Percentiles rank a stretch among this genome's conserved stretches.
Evolutionary conservation across 768 basidiomycete species (phyloP).

Genomic region (Pulveroboletus ravenelii): DNA sequence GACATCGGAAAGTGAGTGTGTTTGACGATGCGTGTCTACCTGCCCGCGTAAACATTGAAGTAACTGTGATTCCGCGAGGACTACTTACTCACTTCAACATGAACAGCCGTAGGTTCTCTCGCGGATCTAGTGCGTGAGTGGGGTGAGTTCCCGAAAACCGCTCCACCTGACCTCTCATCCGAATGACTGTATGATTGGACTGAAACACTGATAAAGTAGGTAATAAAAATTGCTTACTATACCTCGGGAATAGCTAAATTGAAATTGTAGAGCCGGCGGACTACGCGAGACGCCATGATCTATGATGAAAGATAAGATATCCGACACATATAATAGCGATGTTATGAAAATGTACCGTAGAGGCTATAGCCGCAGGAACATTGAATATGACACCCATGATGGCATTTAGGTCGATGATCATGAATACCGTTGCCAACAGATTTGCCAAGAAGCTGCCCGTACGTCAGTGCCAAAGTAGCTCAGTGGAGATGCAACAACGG

Average conservation of each 20-base stretch:
- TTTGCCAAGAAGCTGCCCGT: conserved; percentile 37
- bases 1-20: conserved; percentile 22
- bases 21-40: conserved; percentile 29
- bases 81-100: conserved; percentile 31
- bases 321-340: neutral
- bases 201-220: neutral
- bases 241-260: conserved; percentile 23
- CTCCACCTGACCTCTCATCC: conserved; percentile 16
- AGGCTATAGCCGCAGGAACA: conserved; percentile 55
- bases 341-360: conserved; percentile 36
- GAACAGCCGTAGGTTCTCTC: conserved; percentile 23
- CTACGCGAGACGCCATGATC: conserved; percentile 59
- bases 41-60: conserved; percentile 6
- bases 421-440: conserved; percentile 49
- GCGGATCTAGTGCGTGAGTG: conserved; percentile 14
- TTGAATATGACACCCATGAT: conserved; percentile 67
- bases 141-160: conserved; percentile 12
- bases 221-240: conserved; percentile 20
- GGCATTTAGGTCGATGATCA: conserved; percentile 59
- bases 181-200: conserved; percentile 13
- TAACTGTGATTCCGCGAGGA: neutral
- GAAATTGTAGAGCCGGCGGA: conserved; percentile 56
- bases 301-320: conserved; percentile 12
- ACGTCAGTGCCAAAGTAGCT: conserved; percentile 25
- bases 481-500: conserved; percentile 19